Evolutionary conservation across 164 flowering plant genomes (phyloP), one percentile per base, ranked within the genome.

Genomic region (Malania oleifera): DNA sequence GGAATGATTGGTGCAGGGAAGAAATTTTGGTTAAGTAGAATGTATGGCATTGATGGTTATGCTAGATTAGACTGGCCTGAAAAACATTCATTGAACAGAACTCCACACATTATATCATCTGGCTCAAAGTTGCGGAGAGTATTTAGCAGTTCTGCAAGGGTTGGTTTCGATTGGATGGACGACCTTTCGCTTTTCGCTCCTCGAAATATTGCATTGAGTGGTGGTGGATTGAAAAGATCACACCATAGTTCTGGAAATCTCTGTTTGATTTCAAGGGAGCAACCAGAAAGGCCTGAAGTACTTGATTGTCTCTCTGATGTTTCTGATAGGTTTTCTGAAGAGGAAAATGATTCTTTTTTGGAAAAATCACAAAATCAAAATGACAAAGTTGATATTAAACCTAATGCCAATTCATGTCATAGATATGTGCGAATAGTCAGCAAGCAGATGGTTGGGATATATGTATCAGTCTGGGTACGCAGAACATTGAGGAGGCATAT

Each of bases 381-480:
- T 45, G 61, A 69, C 27, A 62, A 19, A 54, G 70, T 40, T 37
- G 37, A 20, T 7, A 24, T 22, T 10, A 40, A 17, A 56, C 56
- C 62, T 34, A 53, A 29, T 44, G 53, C 12, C 27, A 77, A 77
- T 55, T 38, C 63, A 47, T 71, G 62, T n/a, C 73, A 67, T 6
- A 70, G 45, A 63, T 90, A 86, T 70, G 91, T 88, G 13, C 64
- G 95, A 51, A 86, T 93, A 51, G 83, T 93, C 31, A 86, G 99
- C 75, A 93, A 90, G 76, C 99, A 90, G 72, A 93, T 93, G 98
- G 96, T 93, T 1, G 98, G 98, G 52, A 90, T 93, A 63, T 86
- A 90, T 58, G 67, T 93, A 17, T 90, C 99, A 3, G 70, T 90
- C 46, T 93, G 99, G 99, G 93, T 91, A 25, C 82, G 83, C 0